Conservation (phyloP, 1,284 basidiomycete genomes). For the Austroboletus novae-zelandiae region DNA sequence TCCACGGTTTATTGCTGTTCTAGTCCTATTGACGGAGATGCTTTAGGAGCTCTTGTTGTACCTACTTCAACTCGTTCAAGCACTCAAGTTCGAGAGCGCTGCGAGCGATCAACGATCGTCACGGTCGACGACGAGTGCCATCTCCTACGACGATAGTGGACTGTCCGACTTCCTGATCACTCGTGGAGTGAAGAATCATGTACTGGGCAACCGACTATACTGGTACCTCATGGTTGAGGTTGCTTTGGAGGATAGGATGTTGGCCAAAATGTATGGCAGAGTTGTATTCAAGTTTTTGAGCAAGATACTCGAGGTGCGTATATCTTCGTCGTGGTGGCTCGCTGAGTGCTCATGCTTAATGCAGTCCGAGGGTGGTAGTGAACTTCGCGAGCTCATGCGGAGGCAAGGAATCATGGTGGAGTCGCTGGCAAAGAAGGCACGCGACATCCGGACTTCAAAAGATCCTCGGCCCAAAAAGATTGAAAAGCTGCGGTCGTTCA, state of each 20-base stretch:
- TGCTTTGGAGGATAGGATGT: slow-evolving; percentile 67
- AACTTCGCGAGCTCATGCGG: slow-evolving; percentile 77
- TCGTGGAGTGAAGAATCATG: slow-evolving; percentile 78
- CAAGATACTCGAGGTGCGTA: slow-evolving; percentile 76
- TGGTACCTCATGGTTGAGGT: slow-evolving; percentile 99
- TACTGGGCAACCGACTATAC: slow-evolving; percentile 89
- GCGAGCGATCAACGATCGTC: slow-evolving; percentile 69
- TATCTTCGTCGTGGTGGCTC: neutral
- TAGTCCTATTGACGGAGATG: slow-evolving; percentile 2
- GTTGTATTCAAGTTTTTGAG: slow-evolving; percentile 89
- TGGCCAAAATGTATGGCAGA: slow-evolving; percentile 89
- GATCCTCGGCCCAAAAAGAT: slow-evolving; percentile 97
- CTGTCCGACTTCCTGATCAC: slow-evolving; percentile 89
- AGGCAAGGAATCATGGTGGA: slow-evolving; percentile 87
- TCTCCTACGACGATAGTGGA: slow-evolving; percentile 81
- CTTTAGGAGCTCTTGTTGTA: slow-evolving; percentile 87
- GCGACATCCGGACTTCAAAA: slow-evolving; percentile 86
- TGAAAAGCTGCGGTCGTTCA: slow-evolving; percentile 82
- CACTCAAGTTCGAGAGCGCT: slow-evolving; percentile 89
- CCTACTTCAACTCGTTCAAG: slow-evolving; percentile 94
- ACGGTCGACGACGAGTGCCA: slow-evolving; percentile 63
- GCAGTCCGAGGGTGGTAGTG: slow-evolving; percentile 70
- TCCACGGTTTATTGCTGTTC: neutral
- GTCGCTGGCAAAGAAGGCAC: slow-evolving; percentile 79
- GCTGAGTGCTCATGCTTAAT: slow-evolving; percentile 9